These are phyloP conservation scores for Colletotrichum sp. DNA, from an alignment of 2,329 filamentous ascomycete genomes.

Conservation along the genomic window DNA sequence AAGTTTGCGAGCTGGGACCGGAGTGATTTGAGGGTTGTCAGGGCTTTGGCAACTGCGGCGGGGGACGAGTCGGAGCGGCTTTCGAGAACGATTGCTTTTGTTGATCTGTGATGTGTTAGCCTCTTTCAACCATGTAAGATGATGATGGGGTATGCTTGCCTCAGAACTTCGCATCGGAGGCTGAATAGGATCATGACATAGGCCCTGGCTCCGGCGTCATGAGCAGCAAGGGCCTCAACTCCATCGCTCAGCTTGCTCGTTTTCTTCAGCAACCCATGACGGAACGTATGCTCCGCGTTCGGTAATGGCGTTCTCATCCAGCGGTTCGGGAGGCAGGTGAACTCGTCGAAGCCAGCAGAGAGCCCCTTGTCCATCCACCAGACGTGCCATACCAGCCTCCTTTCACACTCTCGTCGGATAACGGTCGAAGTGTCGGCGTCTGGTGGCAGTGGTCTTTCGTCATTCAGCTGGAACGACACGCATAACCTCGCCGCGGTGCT, in stretches of 20 bases:
- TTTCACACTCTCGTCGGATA: background rate
- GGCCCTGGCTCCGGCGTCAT: background rate
- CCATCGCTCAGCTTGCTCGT: background rate
- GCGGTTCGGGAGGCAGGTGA: background rate
- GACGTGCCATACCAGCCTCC: constrained; percentile 1
- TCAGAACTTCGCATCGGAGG: background rate
- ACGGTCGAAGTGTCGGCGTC: background rate
- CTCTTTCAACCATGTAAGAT: background rate
- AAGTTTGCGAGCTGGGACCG: background rate
- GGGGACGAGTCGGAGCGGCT: background rate
- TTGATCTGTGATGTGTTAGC: background rate
- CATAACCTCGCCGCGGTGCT: background rate
- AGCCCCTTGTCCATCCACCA: constrained; percentile 13
- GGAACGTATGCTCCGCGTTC: background rate
- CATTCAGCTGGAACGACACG: constrained; percentile 7
- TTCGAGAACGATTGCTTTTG: background rate
- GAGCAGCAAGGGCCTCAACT: background rate
- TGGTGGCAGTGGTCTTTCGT: background rate
- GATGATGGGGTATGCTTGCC: background rate
- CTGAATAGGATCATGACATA: background rate
- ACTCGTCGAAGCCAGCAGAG: constrained; percentile 5
- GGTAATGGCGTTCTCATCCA: constrained; percentile 1
- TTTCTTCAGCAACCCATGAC: background rate
- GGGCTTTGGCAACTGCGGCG: background rate
- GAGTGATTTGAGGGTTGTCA: background rate